Evolutionary conservation across 2,329 filamentous ascomycete species (phyloP).

Genomic region (Xylaria hypoxylon): DNA sequence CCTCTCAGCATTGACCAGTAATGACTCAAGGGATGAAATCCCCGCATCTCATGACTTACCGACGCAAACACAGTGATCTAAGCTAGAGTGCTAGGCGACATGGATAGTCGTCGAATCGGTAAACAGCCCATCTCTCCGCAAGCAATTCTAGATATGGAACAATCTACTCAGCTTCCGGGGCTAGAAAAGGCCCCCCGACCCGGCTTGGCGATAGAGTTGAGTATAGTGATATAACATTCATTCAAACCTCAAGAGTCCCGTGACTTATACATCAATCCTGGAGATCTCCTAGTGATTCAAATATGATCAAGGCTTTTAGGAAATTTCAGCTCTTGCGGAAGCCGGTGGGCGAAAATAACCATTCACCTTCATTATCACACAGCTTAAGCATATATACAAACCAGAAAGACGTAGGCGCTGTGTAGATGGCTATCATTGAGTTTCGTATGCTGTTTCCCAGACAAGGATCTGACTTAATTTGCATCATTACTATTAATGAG

Average conservation of each 20-base stretch:
- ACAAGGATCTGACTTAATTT: neutral
- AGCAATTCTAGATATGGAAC: neutral
- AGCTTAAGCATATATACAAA: neutral
- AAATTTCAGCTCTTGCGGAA: too few species aligned
- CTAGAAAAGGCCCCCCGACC: neutral
- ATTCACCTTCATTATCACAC: neutral
- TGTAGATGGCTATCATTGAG: neutral
- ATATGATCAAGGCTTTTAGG: too few species aligned
- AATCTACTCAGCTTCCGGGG: neutral
- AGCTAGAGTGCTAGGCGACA: too few species aligned
- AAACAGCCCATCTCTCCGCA: neutral
- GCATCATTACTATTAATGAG: neutral
- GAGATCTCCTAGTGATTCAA: too few species aligned
- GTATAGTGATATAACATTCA: neutral
- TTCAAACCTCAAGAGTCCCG: too few species aligned
- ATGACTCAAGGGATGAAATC: neutral
- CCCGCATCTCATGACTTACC: conserved; percentile 1
- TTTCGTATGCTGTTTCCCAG: neutral
- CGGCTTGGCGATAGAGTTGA: neutral
- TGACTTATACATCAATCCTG: too few species aligned
- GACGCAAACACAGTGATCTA: neutral
- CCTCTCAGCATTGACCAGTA: neutral
- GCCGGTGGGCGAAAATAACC: too few species aligned
- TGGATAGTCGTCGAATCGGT: too few species aligned
- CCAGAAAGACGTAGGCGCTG: too few species aligned